Evolutionary conservation across 106 monocot species (phyloP), one percentile per base, ranked within the genome.

Genomic region (Chionographis japonica): DNA sequence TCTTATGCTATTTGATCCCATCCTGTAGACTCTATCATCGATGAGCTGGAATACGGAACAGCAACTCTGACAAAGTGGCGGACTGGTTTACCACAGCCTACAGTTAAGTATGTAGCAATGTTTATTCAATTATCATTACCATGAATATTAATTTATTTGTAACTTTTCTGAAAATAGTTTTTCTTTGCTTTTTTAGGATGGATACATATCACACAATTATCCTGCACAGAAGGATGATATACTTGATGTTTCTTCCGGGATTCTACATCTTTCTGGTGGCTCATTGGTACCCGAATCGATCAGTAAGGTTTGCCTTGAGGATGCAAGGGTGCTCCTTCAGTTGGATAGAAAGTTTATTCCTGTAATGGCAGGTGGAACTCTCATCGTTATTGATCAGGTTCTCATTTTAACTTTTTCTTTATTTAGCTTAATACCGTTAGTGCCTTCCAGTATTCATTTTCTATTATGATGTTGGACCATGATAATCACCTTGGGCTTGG

Each of bases 291-390:
- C 97, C 57, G 78, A 90, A 64, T 79, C 68, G 40, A 79, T 98
- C 51, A 85, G 53, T 49, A 87, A 72, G 55, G 85, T 79, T 40
- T 81, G 75, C 65, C 77, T 98, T 37, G 63, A 83, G 66, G 68
- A 90, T 81, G 90, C 90, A 38, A 87, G 63, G 50, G 97, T 98
- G 68, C 81, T 98, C 51, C 75, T 70, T 40, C 97, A 98, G 62
- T 40, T 98, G 67, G 97, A 98, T 79, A 82, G 58, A 73, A 98
- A 98, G 74, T 92, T 90, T 67, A 98, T 98, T 80, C 97, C 90
- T 17, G 85, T 90, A 53, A 69, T 93, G 52, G 92, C 93, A 56
- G 66, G 75, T 61, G 85, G 78, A 56, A 71, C 66, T 12, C 83
- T 98, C 37, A 52, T 83, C 56, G 71, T 87, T 75, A 61, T 98